Base-by-base conservation (phyloP, 306 rosid genomes). In the Vigna trinervia region DNA sequence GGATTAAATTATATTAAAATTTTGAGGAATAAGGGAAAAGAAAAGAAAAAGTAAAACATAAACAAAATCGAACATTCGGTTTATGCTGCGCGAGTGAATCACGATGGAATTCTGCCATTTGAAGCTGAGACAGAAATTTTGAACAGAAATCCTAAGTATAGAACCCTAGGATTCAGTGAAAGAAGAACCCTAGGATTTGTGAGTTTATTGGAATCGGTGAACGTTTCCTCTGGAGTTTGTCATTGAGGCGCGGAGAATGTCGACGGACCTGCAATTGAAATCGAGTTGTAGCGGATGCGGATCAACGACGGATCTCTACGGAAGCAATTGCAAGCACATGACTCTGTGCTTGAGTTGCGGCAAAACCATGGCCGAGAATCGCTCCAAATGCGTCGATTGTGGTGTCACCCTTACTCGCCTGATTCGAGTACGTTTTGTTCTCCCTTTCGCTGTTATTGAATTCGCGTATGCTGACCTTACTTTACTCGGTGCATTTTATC, bases 251-350 rank as follows among this genome's bases (percentile, higher is more conserved):
- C 73, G 10, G 20, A 50, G 8, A 0, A 91, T 88, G 94, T 73
- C 97, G 73, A 56, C 77, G 76, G 96, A 90, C 74, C 81, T 92
- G 81, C 46, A 78, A 32, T 73, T 95, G 77, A 89, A 88, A 73
- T 81, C 93, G 46, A 67, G 82, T 17, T 95, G 98, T 47, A 60
- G 92, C 54, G 97, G 96, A 15, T 95, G 98, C 64, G 92, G 93
- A 43, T 84, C 96, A 36, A 88, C 92, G 32, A 63, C 90, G 34
- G 96, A 92, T 61, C 80, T 95, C 79, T 95, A 95, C 78, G 98
- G 97, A 45, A 95, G 98, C 89, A 90, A 92, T 74, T 92, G 97
- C 90, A 95, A 90, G 86, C 98, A 92, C 87, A 80, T 90, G 96
- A 92, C 96, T 17, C 80, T 95, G 38, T 94, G 98, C 87, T 79